Evolutionary conservation across 179 eudicot species (phyloP), one percentile per base, ranked within the genome.

Genomic region (Pouteria campechiana): DNA sequence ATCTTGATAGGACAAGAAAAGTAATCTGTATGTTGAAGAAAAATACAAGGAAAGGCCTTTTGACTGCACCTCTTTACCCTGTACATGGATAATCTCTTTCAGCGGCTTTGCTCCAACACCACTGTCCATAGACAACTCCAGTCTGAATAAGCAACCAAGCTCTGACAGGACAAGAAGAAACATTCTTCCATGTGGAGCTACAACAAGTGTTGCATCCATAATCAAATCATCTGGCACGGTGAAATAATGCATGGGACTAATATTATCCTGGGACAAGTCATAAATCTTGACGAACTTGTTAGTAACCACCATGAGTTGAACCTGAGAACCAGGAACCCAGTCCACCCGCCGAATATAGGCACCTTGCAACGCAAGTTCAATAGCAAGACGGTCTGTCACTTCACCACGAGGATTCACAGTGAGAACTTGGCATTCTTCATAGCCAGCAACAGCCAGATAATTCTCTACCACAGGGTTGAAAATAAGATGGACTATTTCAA

Each of bases 271-370:
- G 49, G 99, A 92, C 3, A 92, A 65, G 65, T 92, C 99, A 69
- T 83, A 88, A 57, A 92, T 88, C 60, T 92, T 92, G 48, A 92
- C 89, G 68, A 92, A 92, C 55, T 56, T 81, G 62, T 80, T 88
- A 16, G 99, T 92, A 33, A 92, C 86, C 54, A 92, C 96, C 93
- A 92, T 88, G 16, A 92, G 79, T 65, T 88, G 99, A 55, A 92
- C 99, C 57, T 92, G 99, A 21, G 96, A 92, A 19, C 96, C 96
- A 15, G 96, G 96, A 39, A 92, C 81, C 99, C 99, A 92, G 27
- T 92, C 99, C 55, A 88, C 73, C 55, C 78, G 74, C 52, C 86
- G 79, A 55, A 92, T 88, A 70, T 88, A 88, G 45, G 99, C 92
- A 59, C 96, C 99, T 73, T 92, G 99, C 58, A 92, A 61, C 57